A percentile compares a stretch with the other conserved stretches of the same genome.
Conservation (phyloP, 2,329 filamentous ascomycete genomes). For the Monilinia fructigena region DNA sequence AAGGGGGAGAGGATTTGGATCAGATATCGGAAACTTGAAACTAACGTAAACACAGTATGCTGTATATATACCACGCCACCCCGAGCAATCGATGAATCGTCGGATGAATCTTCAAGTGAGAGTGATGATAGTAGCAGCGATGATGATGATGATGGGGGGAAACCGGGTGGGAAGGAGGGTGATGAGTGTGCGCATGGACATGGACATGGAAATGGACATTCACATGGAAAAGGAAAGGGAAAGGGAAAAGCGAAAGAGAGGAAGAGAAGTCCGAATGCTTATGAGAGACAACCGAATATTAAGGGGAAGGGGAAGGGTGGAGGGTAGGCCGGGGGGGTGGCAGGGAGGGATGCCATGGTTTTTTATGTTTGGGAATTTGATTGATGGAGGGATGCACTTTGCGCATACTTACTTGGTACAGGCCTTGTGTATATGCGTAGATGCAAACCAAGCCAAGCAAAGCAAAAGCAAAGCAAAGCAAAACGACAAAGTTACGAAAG, state of each 20-base stretch:
- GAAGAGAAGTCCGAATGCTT: constrained; percentile 74
- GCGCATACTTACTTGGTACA: no score
- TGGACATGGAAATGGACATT: constrained; percentile 41
- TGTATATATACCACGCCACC: constrained; percentile 99
- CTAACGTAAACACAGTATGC: constrained; percentile 64
- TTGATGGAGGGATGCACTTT: no score
- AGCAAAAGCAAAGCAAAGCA: no score
- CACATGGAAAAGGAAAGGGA: constrained; percentile 37
- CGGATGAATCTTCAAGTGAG: constrained; percentile 59
- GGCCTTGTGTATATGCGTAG: no score
- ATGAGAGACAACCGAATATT: constrained; percentile 70
- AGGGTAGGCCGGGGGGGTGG: no score
- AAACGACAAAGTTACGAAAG: no score
- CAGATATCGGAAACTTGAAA: no score
- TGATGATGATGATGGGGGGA: constrained; percentile 44
- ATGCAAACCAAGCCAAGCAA: no score
- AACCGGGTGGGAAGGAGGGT: constrained; percentile 38
- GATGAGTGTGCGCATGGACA: constrained; percentile 26
- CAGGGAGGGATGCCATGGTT: no score
- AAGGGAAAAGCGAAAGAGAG: constrained; percentile 44
- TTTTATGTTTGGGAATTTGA: no score
- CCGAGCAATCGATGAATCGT: constrained; percentile 78
- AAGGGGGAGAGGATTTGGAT: neutral
- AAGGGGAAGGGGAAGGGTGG: constrained; percentile 39
- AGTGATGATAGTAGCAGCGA: constrained; percentile 52